Evolutionary conservation across 2,329 filamentous ascomycete species (phyloP).

Genomic region (Aureobasidium sp.): DNA sequence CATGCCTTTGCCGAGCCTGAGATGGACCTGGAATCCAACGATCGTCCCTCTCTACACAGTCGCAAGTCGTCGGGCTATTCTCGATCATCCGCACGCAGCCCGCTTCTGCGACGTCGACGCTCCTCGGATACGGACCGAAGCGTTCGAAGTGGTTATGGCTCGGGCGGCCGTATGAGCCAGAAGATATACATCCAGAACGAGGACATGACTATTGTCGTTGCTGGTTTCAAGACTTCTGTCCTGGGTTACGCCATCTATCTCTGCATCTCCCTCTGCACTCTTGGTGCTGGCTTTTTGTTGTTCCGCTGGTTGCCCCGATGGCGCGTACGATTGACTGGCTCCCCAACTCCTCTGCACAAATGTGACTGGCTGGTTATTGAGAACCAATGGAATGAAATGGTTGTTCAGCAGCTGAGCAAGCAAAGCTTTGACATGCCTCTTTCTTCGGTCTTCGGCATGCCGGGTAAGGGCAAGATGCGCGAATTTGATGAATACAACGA

Average conservation of each 20-base stretch:
- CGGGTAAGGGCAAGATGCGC: slow-evolving; percentile 52
- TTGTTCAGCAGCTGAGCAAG: slow-evolving; percentile 60
- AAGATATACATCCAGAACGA: slow-evolving; percentile 92
- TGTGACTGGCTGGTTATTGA: slow-evolving; percentile 92
- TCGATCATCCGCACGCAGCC: slow-evolving; percentile 43
- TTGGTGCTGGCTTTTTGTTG: slow-evolving; percentile 74
- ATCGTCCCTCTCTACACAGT: slow-evolving; percentile 37
- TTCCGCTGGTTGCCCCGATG: slow-evolving; percentile 86
- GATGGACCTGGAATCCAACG: slow-evolving; percentile 36
- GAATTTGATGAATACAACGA: slow-evolving; percentile 68
- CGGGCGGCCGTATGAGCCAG: slow-evolving; percentile 64
- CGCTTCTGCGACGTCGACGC: slow-evolving; percentile 63
- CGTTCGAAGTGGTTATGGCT: slow-evolving; percentile 53
- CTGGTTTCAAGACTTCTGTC: slow-evolving; percentile 76
- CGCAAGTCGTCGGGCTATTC: slow-evolving; percentile 54
- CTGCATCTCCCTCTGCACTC: slow-evolving; percentile 61
- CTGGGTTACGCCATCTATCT: slow-evolving; percentile 64
- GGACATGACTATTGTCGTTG: slow-evolving; percentile 87
- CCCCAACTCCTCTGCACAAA: slow-evolving; percentile 58
- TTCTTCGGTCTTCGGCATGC: slow-evolving; percentile 61
- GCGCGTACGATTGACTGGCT: slow-evolving; percentile 71
- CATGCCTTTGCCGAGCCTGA: slow-evolving; percentile 36
- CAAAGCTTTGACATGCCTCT: slow-evolving; percentile 55
- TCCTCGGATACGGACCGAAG: slow-evolving; percentile 65
- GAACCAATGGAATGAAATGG: slow-evolving; percentile 95